Conservation (phyloP, 352 stramenopile genomes). For the Globisporangium rhizosaccharum region DNA sequence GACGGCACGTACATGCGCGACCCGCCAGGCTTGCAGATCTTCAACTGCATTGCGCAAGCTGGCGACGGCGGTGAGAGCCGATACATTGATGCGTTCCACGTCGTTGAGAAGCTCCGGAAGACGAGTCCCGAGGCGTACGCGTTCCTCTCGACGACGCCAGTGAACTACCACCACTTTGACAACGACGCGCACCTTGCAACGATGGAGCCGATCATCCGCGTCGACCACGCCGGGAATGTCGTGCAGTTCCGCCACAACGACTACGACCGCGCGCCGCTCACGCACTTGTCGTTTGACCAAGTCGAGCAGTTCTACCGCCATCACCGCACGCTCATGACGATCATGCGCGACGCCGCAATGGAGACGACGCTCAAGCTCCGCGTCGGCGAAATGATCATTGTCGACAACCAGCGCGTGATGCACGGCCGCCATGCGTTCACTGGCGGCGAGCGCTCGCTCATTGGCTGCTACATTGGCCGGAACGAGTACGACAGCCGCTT, state of each 20-base stretch:
- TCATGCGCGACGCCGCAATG: constrained; percentile 57
- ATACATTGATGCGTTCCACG: constrained; percentile 79
- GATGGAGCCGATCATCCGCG: constrained; percentile 75
- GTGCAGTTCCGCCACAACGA: constrained; percentile 87
- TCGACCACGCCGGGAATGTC: constrained; percentile 69
- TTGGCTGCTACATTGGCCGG: constrained; percentile 86
- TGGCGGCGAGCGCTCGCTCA: constrained; percentile 68
- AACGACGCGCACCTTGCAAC: constrained; percentile 66
- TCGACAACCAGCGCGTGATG: constrained; percentile 87
- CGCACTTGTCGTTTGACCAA: constrained; percentile 70
- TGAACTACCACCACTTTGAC: constrained; percentile 81
- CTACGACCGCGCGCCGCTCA: constrained; percentile 80
- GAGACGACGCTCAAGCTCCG: constrained; percentile 61
- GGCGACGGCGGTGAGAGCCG: constrained; percentile 65
- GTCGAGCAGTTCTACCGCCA: constrained; percentile 69
- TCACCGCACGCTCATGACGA: constrained; percentile 59
- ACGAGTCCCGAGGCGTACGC: constrained; percentile 58
- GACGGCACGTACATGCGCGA: constrained; percentile 87
- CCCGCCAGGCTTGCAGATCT: constrained; percentile 84
- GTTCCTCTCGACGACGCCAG: constrained; percentile 57
- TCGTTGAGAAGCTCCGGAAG: constrained; percentile 55
- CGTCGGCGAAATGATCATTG: constrained; percentile 79
- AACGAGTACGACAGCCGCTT: constrained; percentile 83
- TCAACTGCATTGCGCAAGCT: constrained; percentile 83
- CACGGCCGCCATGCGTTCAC: constrained; percentile 36